Conservation (phyloP, 192 early-diverging fungal species). For the Backusella parvicylindrica region DNA sequence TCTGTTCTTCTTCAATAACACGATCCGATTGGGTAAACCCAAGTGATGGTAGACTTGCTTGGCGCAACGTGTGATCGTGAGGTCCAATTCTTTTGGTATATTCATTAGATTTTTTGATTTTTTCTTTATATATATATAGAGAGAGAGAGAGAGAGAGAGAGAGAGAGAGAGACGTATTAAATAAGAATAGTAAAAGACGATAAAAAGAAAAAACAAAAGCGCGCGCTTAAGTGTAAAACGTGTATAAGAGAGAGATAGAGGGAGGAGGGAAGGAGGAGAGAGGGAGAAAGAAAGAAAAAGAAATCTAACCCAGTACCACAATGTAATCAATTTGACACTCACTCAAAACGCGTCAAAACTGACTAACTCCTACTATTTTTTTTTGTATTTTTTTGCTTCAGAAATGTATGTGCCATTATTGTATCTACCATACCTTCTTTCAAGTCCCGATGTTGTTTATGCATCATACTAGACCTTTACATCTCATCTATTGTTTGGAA, state of each 20-base stretch:
- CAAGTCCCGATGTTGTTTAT: not conserved
- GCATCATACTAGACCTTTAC: not conserved
- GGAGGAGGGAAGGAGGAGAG: not conserved
- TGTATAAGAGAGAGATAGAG: not conserved
- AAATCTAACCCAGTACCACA: not conserved
- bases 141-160: too few relatives aligned
- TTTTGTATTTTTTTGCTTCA: not conserved
- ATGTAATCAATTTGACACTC: not conserved
- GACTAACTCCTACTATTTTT: not conserved
- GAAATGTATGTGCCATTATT: not conserved
- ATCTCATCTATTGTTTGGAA: not conserved
- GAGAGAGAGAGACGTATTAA: too few relatives aligned
- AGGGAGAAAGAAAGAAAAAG: not conserved
- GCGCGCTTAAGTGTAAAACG: not conserved
- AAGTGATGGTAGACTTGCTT: constrained; percentile 13
- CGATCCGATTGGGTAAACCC: not conserved
- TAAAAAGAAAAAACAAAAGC: too few relatives aligned
- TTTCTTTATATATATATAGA: not conserved
- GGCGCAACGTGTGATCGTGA: constrained; percentile 3
- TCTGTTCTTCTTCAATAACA: not conserved
- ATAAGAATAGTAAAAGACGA: not conserved
- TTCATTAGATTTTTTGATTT: not conserved
- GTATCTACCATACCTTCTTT: not conserved
- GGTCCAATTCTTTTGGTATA: not conserved
- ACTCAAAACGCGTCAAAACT: not conserved